Evolutionary conservation across 805 yeast species (phyloP).

Genomic region (Candida sphagnicola): DNA sequence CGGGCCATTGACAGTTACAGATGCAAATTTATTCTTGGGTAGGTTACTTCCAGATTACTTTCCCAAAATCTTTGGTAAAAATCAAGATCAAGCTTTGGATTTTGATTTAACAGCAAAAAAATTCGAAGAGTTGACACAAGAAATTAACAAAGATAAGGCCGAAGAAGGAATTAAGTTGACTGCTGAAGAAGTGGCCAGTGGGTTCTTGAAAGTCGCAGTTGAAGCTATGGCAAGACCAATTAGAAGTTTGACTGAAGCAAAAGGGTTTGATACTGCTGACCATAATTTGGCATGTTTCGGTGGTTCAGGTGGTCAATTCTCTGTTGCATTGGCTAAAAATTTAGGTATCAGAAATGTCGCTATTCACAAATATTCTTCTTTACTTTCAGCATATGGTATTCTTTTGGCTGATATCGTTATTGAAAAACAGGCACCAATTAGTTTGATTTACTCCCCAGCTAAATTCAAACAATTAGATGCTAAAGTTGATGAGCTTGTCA

Average conservation of each 20-base stretch:
- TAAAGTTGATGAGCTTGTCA: conserved; percentile 43
- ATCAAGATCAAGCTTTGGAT: conserved; percentile 30
- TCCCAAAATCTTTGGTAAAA: conserved; percentile 37
- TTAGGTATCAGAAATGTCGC: conserved; percentile 25
- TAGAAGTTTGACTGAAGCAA: conserved; percentile 33
- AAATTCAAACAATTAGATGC: conserved; percentile 35
- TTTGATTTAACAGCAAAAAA: conserved; percentile 44
- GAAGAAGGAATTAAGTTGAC: conserved; percentile 15
- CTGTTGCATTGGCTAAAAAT: conserved; percentile 25
- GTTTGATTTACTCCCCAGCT: conserved; percentile 17
- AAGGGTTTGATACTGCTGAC: conserved; percentile 25
- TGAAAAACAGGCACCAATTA: conserved; percentile 34
- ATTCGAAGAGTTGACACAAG: conserved; percentile 43
- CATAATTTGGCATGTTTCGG: conserved; percentile 34
- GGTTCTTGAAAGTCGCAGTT: conserved; percentile 31
- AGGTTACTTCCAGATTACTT: conserved; percentile 32
- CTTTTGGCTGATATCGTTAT: conserved; percentile 30
- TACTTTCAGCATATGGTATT: conserved; percentile 32
- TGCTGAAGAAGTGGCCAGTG: conserved; percentile 30
- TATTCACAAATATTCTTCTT: conserved; percentile 31
- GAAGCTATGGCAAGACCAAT: conserved; percentile 34
- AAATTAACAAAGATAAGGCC: conserved; percentile 39
- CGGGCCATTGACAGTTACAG: conserved; percentile 38
- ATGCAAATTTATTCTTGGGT: conserved; percentile 34
- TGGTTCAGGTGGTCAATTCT: conserved; percentile 36